Evolutionary conservation across 2,329 filamentous ascomycete species (phyloP), one percentile per base, ranked within the genome.

Genomic region (Ascomycota sp.): DNA sequence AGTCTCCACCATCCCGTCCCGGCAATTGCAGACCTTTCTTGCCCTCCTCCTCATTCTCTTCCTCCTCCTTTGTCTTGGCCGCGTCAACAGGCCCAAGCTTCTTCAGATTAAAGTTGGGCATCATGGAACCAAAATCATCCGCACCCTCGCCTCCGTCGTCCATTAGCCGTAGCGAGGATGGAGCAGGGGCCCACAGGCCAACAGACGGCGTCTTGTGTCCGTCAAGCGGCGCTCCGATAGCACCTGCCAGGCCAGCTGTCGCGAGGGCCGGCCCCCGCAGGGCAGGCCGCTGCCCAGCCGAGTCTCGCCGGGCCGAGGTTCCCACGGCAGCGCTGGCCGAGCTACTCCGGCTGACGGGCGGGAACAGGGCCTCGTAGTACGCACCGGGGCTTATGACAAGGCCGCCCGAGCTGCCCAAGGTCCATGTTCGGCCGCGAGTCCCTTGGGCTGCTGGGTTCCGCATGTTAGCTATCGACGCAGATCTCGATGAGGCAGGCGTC

Each of bases 61-160:
- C 16, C 13, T 25, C 16, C 6, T 34, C 25, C 27, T 4, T 32
- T 35, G 13, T 26, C 31, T 9, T 38, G 30, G 9, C 41, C 30
- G 16, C 13, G 13, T 13, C 27, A 10, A 28, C 1, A 16, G 21
- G 16, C 45, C 40, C 35, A 54, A 53, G 6, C 39, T 52, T 39
- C 51, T 54, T 35, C 56, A 21, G 52, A 32, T 59, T 58, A 44
- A 71, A 68, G 43, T 68, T 60, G 2, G 66, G 56, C 6, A 68
- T 52, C 43, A 67, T 56, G 33, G 56, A 48, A 33, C 64, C 58
- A 27, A 64, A 58, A n/a, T 64, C 58, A 2, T 66, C 63, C 26
- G 43, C 39, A 3, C 64, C 59, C 13, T 64, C 58, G 13, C 62
- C 59, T 7, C 57, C 53, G 10, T 62, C 58, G 25, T 54, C 49